These are phyloP conservation scores for Vaccinium myrtillus DNA, from an alignment of 148 eudicot species.

Conservation along the genomic window DNA sequence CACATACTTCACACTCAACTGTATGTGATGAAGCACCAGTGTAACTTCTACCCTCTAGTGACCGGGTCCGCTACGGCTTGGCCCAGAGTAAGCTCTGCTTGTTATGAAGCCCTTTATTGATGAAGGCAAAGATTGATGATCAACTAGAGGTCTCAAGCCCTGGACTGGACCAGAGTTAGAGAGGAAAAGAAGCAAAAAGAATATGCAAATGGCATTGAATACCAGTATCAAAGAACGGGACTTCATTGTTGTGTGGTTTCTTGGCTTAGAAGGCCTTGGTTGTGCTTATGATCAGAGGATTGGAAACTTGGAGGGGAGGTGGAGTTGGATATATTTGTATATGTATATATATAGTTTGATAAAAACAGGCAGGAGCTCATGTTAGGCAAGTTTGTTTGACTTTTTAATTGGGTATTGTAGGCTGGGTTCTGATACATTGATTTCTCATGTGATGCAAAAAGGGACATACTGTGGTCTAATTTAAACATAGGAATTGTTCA, in stretches of 20 bases:
- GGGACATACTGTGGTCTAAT: background rate
- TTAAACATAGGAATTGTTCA: background rate
- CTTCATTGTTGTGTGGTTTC: background rate
- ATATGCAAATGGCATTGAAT: background rate
- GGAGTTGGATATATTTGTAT: too few relatives aligned
- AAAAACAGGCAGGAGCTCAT: background rate
- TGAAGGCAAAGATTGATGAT: background rate
- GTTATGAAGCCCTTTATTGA: background rate
- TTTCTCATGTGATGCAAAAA: background rate
- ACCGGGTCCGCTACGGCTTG: conserved; percentile 23
- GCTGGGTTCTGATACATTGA: background rate
- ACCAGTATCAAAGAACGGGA: background rate
- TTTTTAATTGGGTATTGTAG: background rate
- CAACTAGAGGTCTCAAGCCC: conserved; percentile 15
- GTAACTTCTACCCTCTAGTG: conserved; percentile 6
- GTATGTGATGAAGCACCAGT: background rate
- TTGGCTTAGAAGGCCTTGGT: background rate
- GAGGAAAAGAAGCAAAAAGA: conserved; percentile 3
- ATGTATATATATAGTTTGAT: background rate
- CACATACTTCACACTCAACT: too few relatives aligned
- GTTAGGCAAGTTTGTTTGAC: conserved; percentile 9
- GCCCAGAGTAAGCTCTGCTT: conserved; percentile 24
- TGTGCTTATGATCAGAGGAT: background rate
- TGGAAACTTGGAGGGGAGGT: background rate
- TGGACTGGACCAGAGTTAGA: conserved; percentile 5